A percentile compares a stretch with the other conserved stretches of the same genome.
Conservation (phyloP, 2,329 filamentous ascomycete species). For the Tolypocladium capitatum region DNA sequence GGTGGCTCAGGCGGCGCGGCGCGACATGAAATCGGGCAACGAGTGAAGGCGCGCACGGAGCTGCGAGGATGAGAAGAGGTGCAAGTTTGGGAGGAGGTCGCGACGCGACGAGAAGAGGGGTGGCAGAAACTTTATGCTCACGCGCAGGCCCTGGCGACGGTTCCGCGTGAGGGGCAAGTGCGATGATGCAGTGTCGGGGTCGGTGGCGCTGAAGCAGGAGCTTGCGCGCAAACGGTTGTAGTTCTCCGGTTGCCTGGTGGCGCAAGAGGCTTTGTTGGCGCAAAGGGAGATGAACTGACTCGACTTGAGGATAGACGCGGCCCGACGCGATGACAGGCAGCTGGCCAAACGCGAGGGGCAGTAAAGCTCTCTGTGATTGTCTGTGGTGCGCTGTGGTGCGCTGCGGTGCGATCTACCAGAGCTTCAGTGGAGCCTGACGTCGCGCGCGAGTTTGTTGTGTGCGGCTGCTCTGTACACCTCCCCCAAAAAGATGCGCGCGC, state of each 20-base stretch:
- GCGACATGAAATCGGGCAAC: constrained; percentile 22
- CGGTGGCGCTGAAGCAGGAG: not conserved
- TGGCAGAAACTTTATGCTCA: not conserved
- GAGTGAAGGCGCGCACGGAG: constrained; percentile 3
- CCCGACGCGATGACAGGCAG: not conserved
- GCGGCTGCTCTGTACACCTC: not conserved
- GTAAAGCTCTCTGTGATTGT: not conserved
- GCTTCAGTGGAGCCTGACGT: not conserved
- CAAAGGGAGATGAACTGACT: not conserved
- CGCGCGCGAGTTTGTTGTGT: not conserved
- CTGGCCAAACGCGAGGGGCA: not conserved
- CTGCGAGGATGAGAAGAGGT: not conserved
- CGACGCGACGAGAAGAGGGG: constrained; percentile 1
- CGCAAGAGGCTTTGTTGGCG: not conserved
- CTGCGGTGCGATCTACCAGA: no score
- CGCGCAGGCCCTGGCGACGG: not conserved
- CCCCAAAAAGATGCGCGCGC: not conserved
- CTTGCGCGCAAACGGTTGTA: not conserved
- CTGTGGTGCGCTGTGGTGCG: not conserved
- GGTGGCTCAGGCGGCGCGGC: constrained; percentile 14
- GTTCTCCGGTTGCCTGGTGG: not conserved
- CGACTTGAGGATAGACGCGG: not conserved
- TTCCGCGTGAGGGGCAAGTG: not conserved
- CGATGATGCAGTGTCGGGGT: not conserved
- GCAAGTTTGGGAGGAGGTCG: not conserved